Base-by-base conservation (phyloP, 768 basidiomycete genomes). In the Daedalea quercina region DNA sequence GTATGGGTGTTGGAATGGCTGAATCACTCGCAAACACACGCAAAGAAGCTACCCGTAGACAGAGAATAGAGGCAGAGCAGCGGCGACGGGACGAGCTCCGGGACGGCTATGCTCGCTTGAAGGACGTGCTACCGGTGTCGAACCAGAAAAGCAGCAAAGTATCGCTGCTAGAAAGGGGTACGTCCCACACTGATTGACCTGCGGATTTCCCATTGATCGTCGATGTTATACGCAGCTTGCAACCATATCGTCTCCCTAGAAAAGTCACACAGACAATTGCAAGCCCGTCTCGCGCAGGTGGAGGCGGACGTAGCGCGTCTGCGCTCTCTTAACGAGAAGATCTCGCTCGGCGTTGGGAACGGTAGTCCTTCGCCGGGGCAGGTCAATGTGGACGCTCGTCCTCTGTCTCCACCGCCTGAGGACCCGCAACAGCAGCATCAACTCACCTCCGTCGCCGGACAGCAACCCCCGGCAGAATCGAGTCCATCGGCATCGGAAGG, bases 71-170 rank as follows among this genome's bases (percentile, higher is more conserved):
- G 71, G 90, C 89, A n/a, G 89, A 92, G 68, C 88, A 94, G 73
- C 76, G 90, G 43, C 77, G 92, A 53, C 78, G 92, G 58, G 90
- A 93, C 68, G 92, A 94, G 69, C 76, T 94, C 55, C 79, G 92
- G 55, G 91, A 94, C 63, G 91, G 90, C 24, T 94, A 94, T 69
- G 85, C 86, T 33, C 84, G 86, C 64, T 74, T 94, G 68, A 91
- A 90, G 70, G 90, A 92, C 56, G 87, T 88, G 23, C 75, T 94
- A 7, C 92, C 92, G 2, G 78, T 85, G 50, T 88, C 87, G 12
- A 92, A 90, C 69, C 90, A 92, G 75, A 90, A 93, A 73, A 85
- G 86, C 67, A 91, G 88, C 73, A 94, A 94, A 66, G 88, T 92
- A 17, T 90, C 87, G 23, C 71, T 94, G 53, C 74, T 94, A 52